These are phyloP conservation scores for bread wheat (Triticum aestivum) DNA, from an alignment of 176 grass and related monocot genomes.

Conservation along the genomic window IWGSC_CS_RefSeq_v2.1 NC_057806.1:600325141-600325640, in stretches of 20 bases:
- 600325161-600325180: slow-evolving; percentile 76
- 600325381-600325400: slow-evolving; percentile 81
- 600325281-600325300: neutral
- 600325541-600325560: slow-evolving; percentile 84
- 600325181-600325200: slow-evolving; percentile 71
- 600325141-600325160: slow-evolving; percentile 84
- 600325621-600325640: slow-evolving; percentile 86
- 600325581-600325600: slow-evolving; percentile 91
- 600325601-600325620: slow-evolving; percentile 73
- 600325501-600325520: slow-evolving; percentile 85
- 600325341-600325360: neutral
- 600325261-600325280: slow-evolving; percentile 57
- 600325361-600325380: slow-evolving; percentile 72
- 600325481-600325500: slow-evolving; percentile 81
- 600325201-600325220: slow-evolving; percentile 73
- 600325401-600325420: slow-evolving; percentile 70
- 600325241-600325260: slow-evolving; percentile 78
- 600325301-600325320: neutral
- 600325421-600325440: slow-evolving; percentile 83
- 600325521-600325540: slow-evolving; percentile 83
- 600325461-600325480: slow-evolving; percentile 75
- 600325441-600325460: slow-evolving; percentile 93
- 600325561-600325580: slow-evolving; percentile 84
- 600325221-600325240: slow-evolving; percentile 77
- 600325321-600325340: neutral